Percentiles rank a stretch among this genome's conserved stretches.
Conservation (phyloP, 1,284 basidiomycete genomes). For the Cryptococcus neoformans region DNA sequence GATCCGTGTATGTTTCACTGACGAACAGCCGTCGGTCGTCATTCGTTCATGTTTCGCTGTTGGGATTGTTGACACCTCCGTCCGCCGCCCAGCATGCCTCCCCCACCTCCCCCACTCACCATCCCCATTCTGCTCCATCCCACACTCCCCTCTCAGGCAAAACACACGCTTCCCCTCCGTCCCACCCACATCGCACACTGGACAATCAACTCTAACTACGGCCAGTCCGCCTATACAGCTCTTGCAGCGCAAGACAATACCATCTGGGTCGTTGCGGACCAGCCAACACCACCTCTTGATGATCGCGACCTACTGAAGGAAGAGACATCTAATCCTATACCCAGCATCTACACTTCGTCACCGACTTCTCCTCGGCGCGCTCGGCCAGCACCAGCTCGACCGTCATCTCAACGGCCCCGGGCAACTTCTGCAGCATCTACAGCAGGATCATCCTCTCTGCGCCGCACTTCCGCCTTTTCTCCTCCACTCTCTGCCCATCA, state of each 20-base stretch:
- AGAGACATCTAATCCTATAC: not conserved
- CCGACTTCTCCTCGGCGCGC: not conserved
- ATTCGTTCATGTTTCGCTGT: too few relatives aligned
- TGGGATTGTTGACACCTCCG: too few relatives aligned
- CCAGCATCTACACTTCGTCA: not conserved
- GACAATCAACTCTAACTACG: conserved; percentile 11
- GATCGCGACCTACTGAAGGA: not conserved
- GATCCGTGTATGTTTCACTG: too few relatives aligned
- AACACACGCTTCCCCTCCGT: conserved; percentile 19
- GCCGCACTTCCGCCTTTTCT: conserved; percentile 31
- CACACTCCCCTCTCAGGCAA: too few relatives aligned
- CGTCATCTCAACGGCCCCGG: not conserved
- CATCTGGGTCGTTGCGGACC: conserved; percentile 29
- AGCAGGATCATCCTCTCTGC: conserved; percentile 11
- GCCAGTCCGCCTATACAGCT: conserved; percentile 27
- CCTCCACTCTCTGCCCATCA: conserved; percentile 25
- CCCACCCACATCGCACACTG: conserved; percentile 37
- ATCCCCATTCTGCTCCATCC: too few relatives aligned
- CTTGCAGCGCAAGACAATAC: conserved; percentile 34
- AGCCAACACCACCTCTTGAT: not conserved
- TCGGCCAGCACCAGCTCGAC: not conserved
- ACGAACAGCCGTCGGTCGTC: too few relatives aligned
- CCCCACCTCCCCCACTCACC: too few relatives aligned
- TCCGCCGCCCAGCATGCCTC: too few relatives aligned
- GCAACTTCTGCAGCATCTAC: not conserved